Evolutionary conservation across 139 green algal species (phyloP).

Genomic region (Chlorella sp.): DNA sequence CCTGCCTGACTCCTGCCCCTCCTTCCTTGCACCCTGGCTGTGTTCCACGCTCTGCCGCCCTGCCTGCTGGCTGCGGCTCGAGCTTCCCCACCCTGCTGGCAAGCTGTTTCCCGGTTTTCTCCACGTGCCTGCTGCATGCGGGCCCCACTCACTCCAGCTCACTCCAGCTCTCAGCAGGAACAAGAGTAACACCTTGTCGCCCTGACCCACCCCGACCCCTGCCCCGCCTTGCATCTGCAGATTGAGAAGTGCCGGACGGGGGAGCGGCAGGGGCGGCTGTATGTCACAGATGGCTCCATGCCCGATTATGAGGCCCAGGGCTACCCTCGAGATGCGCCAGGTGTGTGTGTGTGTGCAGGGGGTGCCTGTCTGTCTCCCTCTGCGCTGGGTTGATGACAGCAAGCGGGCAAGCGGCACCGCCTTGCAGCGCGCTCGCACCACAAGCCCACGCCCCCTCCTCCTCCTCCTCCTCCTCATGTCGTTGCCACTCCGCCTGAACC

Average conservation of each 20-base stretch:
- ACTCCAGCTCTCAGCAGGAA: too few species aligned
- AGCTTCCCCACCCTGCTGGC: too few species aligned
- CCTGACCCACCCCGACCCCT: too few species aligned
- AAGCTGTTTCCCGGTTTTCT: too few species aligned
- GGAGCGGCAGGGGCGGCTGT: slow-evolving; percentile 31
- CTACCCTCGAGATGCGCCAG: slow-evolving; percentile 14
- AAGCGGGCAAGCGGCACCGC: not conserved
- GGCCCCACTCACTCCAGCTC: too few species aligned
- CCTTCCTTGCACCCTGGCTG: not conserved
- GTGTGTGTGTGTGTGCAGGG: not conserved
- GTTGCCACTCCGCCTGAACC: not conserved
- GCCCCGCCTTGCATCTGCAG: not conserved
- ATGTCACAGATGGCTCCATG: slow-evolving; percentile 51
- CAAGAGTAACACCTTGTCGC: too few species aligned
- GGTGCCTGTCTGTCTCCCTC: not conserved
- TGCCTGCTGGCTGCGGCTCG: too few species aligned
- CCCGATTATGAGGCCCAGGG: slow-evolving; percentile 37
- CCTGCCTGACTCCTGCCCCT: not conserved
- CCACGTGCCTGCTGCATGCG: too few species aligned
- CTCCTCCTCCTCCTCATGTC: not conserved
- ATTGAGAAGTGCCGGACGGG: slow-evolving; percentile 4
- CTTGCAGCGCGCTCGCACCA: not conserved
- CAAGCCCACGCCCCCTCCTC: not conserved
- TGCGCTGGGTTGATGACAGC: not conserved
- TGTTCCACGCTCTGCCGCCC: not conserved